phyloP scores from a whole-genome alignment of 192 early-diverging fungal species.

The Dissophora globulifera region DNA sequence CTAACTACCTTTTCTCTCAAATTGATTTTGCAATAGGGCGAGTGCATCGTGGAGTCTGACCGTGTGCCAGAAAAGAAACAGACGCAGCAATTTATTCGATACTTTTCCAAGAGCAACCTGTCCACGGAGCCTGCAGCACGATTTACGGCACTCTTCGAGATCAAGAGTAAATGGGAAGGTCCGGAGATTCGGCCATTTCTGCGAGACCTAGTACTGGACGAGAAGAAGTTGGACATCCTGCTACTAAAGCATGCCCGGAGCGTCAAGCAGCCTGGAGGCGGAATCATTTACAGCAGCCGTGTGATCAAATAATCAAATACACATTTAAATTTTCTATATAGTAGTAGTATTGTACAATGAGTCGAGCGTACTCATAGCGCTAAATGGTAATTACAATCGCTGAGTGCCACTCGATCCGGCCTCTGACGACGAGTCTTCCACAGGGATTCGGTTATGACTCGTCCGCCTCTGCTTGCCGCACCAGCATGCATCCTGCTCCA shows the following conservation, averaged over 20 bases:
- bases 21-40: no score
- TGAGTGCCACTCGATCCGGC: background rate
- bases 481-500: conserved; percentile 18
- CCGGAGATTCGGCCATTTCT: conserved; percentile 61
- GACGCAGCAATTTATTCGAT: conserved; percentile 43
- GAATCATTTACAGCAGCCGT: conserved; percentile 56
- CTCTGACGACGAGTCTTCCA: background rate
- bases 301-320: conserved; percentile 43
- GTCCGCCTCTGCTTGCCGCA: conserved; percentile 23
- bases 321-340: background rate
- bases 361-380: no score
- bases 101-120: conserved; percentile 52
- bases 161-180: conserved; percentile 55
- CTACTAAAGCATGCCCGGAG: conserved; percentile 60
- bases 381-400: no score
- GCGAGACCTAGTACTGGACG: conserved; percentile 56
- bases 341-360: background rate
- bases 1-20: no score
- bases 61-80: conserved; percentile 15
- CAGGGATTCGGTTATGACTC: background rate
- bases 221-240: conserved; percentile 57
- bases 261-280: conserved; percentile 49
- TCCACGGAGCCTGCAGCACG: conserved; percentile 55
- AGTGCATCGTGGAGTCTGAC: conserved; percentile 34
- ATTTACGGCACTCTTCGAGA: conserved; percentile 56